Conservation (phyloP, 768 basidiomycete species). For the Trametes sanguinea region DNA sequence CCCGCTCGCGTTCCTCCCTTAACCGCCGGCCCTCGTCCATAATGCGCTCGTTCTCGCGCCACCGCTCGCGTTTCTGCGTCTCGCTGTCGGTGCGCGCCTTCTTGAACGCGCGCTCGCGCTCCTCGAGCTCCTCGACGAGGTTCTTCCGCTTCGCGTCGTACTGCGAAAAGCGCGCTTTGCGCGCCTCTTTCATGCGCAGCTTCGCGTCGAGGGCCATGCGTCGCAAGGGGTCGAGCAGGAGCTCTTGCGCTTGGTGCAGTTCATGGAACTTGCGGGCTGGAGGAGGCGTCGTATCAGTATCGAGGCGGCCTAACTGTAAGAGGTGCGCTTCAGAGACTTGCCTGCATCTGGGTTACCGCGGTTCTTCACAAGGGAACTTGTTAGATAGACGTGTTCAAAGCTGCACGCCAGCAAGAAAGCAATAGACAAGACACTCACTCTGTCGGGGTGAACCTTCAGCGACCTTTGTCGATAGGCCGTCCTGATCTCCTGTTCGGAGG, state of each 20-base stretch:
- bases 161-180: constrained; percentile 65
- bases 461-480: constrained; percentile 80
- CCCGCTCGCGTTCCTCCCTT: constrained; percentile 66
- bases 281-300: neutral
- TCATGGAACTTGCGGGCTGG: constrained; percentile 83
- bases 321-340: constrained; percentile 29
- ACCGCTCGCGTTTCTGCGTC: constrained; percentile 53
- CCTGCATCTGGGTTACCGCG: constrained; percentile 81
- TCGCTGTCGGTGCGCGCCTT: constrained; percentile 65
- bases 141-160: constrained; percentile 75
- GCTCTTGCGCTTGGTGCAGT: constrained; percentile 77
- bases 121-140: constrained; percentile 77
- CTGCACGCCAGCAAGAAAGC: neutral
- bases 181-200: constrained; percentile 67
- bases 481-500: constrained; percentile 76
- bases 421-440: constrained; percentile 47
- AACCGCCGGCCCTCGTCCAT: constrained; percentile 73
- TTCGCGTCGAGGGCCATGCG: constrained; percentile 81
- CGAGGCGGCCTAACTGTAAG: neutral
- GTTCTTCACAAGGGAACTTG: constrained; percentile 49
- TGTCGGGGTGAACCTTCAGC: constrained; percentile 85
- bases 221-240: constrained; percentile 78
- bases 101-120: constrained; percentile 75
- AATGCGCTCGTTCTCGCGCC: constrained; percentile 68
- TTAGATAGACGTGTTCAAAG: constrained; percentile 21